These are phyloP conservation scores for Cyclotella atomus DNA, from an alignment of 108 stramenopile genomes.

Conservation along the genomic window DNA sequence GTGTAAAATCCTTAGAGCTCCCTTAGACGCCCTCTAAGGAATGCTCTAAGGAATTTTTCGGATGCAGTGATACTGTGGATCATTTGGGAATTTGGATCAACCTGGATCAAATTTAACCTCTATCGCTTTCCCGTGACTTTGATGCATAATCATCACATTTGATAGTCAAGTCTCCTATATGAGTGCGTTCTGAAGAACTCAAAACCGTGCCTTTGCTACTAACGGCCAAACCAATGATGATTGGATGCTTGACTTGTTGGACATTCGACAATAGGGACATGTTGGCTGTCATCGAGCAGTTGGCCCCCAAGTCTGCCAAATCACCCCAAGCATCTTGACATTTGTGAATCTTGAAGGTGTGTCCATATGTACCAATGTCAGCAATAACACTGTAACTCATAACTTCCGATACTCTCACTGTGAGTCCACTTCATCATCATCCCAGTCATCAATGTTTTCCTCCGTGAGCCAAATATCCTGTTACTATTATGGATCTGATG, in stretches of 20 bases:
- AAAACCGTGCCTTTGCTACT: neutral
- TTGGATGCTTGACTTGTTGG: neutral
- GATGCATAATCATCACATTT: conserved; percentile 1
- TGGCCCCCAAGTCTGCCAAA: neutral
- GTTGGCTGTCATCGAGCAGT: neutral
- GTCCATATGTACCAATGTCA: too few species aligned
- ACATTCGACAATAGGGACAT: neutral
- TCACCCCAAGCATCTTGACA: neutral
- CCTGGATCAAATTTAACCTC: too few species aligned
- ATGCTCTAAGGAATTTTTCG: too few species aligned
- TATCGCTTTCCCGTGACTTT: too few species aligned
- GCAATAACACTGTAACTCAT: neutral
- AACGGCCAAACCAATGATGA: neutral
- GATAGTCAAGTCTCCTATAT: neutral
- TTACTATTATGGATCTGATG: too few species aligned
- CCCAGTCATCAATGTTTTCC: too few species aligned
- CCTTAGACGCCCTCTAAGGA: too few species aligned
- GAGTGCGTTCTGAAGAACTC: neutral
- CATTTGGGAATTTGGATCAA: too few species aligned
- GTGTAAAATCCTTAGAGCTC: too few species aligned
- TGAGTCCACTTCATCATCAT: too few species aligned
- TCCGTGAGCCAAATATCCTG: too few species aligned
- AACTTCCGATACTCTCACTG: neutral
- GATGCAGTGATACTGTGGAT: too few species aligned
- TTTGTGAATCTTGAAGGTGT: neutral